Percentiles rank a stretch among this genome's conserved stretches.
Conservation (phyloP, 805 yeast species). For the Pichia gijzeniarum region DNA sequence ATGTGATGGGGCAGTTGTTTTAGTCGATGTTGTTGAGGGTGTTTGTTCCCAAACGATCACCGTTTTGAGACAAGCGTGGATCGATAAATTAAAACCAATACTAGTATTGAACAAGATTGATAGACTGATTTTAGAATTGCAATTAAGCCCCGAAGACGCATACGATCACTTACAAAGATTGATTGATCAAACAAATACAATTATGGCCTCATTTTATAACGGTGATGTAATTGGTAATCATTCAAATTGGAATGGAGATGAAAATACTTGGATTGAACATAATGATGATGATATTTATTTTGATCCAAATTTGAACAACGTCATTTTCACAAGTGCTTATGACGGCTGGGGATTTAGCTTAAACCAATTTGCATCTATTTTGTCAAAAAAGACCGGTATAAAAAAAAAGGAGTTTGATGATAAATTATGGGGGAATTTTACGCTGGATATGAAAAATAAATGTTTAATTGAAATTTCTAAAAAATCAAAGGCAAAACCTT, state of each 20-base stretch:
- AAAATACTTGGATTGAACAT: conserved; percentile 58
- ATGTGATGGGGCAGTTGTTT: conserved; percentile 94
- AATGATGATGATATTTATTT: conserved; percentile 82
- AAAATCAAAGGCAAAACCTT: conserved; percentile 59
- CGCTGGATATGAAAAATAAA: conserved; percentile 83
- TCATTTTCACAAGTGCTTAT: conserved; percentile 81
- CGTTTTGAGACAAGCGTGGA: conserved; percentile 93
- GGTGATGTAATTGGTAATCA: conserved; percentile 93
- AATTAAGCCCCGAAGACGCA: conserved; percentile 78
- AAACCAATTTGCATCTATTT: conserved; percentile 79
- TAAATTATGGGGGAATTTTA: conserved; percentile 95
- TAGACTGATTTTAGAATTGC: conserved; percentile 73
- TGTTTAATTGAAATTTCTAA: conserved; percentile 64
- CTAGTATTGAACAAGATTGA: conserved; percentile 90
- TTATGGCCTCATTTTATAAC: conserved; percentile 85
- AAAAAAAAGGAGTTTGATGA: conserved; percentile 71
- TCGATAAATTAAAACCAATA: conserved; percentile 81
- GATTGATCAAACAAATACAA: conserved; percentile 91
- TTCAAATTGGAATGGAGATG: conserved; percentile 45
- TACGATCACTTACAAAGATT: conserved; percentile 70
- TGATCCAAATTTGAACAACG: conserved; percentile 82
- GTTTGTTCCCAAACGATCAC: conserved; percentile 97
- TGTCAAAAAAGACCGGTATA: conserved; percentile 79
- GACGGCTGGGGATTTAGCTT: conserved; percentile 98
- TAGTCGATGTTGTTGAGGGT: conserved; percentile 97